These are phyloP conservation scores for Canna indica DNA, from an alignment of 176 grass and related monocot species.

Conservation along the genomic window DNA sequence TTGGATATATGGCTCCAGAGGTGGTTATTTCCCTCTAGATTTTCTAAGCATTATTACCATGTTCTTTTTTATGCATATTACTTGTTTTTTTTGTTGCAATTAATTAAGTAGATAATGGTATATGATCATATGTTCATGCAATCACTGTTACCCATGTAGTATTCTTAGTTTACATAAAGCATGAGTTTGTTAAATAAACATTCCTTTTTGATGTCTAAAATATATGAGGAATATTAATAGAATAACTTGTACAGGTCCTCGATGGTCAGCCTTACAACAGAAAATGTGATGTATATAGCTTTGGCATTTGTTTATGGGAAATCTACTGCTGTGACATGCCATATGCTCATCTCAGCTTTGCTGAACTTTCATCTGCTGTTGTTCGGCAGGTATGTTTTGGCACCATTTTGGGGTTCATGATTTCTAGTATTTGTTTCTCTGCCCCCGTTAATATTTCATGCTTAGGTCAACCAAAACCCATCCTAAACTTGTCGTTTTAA, in stretches of 20 bases:
- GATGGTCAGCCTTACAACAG: conserved; percentile 65
- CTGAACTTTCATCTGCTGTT: conserved; percentile 58
- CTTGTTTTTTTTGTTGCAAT: not conserved
- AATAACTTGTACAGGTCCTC: conserved; percentile 41
- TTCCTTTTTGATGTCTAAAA: not conserved
- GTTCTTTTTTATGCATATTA: not conserved
- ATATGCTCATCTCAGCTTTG: conserved; percentile 53
- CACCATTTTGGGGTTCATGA: not conserved
- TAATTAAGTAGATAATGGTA: not conserved
- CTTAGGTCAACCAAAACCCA: too few relatives aligned
- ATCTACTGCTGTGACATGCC: conserved; percentile 91
- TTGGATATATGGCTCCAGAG: conserved; percentile 93
- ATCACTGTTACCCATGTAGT: too few relatives aligned
- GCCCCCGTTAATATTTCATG: too few relatives aligned
- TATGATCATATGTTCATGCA: too few relatives aligned
- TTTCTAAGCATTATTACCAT: not conserved
- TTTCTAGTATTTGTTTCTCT: not conserved
- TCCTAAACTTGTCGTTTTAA: too few relatives aligned
- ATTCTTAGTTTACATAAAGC: too few relatives aligned
- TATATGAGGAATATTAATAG: not conserved
- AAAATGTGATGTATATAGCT: conserved; percentile 72
- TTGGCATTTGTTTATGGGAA: conserved; percentile 75
- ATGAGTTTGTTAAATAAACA: too few relatives aligned
- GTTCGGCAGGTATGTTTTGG: conserved; percentile 52
- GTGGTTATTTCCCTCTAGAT: conserved; percentile 23